Conservation (phyloP, 2,329 filamentous ascomycete species). For the Neofusicoccum umdonicola region DNA sequence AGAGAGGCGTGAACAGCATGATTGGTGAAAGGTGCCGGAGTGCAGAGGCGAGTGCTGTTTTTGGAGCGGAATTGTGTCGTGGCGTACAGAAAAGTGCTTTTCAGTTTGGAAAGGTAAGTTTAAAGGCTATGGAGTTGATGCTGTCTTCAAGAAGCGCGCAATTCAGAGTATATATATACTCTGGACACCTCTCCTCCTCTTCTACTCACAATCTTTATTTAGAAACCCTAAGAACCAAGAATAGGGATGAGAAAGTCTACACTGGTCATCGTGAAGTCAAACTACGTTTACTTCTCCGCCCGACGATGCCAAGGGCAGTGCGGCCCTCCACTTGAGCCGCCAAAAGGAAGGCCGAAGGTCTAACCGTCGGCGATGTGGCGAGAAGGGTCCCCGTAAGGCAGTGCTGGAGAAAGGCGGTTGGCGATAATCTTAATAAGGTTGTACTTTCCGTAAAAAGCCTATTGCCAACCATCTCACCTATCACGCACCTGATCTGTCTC, state of each 20-base stretch:
- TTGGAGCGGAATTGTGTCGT: too few relatives aligned
- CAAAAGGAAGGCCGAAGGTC: neutral
- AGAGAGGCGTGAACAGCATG: neutral
- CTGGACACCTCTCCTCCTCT: neutral
- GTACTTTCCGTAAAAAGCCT: neutral
- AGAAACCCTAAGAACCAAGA: neutral
- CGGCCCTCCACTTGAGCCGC: neutral
- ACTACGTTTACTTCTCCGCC: neutral
- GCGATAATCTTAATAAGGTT: neutral
- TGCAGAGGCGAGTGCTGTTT: neutral
- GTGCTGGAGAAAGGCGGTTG: neutral
- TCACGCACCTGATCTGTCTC: neutral
- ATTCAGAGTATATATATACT: neutral
- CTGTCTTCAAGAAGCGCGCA: neutral
- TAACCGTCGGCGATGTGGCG: neutral
- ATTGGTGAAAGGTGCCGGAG: neutral
- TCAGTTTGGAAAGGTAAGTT: neutral
- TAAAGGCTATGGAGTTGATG: neutral
- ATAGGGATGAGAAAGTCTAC: neutral
- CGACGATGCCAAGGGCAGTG: neutral
- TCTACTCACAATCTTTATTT: neutral
- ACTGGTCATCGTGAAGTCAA: neutral
- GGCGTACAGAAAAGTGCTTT: neutral
- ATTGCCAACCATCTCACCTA: neutral
- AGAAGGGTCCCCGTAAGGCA: neutral